Evolutionary conservation across 768 basidiomycete species (phyloP), one percentile per base, ranked within the genome.

Genomic region (Suillus subalutaceus): DNA sequence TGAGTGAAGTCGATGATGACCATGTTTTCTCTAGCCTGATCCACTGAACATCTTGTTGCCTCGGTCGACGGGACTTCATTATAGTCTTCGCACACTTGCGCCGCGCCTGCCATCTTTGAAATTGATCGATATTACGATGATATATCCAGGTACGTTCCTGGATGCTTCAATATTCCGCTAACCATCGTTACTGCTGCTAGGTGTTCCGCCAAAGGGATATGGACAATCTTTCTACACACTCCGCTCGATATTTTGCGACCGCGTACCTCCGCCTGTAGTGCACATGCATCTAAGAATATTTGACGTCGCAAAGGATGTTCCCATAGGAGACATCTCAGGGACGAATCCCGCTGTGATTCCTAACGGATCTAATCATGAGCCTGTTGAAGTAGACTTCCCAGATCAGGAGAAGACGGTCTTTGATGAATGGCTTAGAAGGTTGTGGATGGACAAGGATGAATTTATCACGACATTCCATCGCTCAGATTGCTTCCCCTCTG

Each of bases 181-280:
- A 26, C 9, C 30, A 63, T 64, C 73, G 23, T 74, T 59, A 26
- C 62, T 50, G 35, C 46, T 32, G 43, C 53, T 66, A 93, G 92
- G 92, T 12, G 85, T 97, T 48, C 94, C 95, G 18, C 84, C 86
- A 3, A 82, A 85, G 72, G 89, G 87, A 38, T 96, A 92, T 72
- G 95, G 95, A 0, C 96, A 97, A 77, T 85, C 87, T 30, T 93
- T 90, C 75, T 98, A 97, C 77, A 96, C 94, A 50, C 80, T 99
- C 48, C 88, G 91, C 50, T 96, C 95, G 8, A 90, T 97, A 67
- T 97, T 97, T 78, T 83, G 90, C 65, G 83, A 90, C 68, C 85
- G 91, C 4, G 79, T 94, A 4, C 84, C 96, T 4, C 96, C 97
- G 2, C 97, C 96, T 0, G 79, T 83, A 9, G 84, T 99, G 44